Base-by-base conservation (phyloP, 164 flowering plant genomes). In the Chimonanthus praecox region DNA sequence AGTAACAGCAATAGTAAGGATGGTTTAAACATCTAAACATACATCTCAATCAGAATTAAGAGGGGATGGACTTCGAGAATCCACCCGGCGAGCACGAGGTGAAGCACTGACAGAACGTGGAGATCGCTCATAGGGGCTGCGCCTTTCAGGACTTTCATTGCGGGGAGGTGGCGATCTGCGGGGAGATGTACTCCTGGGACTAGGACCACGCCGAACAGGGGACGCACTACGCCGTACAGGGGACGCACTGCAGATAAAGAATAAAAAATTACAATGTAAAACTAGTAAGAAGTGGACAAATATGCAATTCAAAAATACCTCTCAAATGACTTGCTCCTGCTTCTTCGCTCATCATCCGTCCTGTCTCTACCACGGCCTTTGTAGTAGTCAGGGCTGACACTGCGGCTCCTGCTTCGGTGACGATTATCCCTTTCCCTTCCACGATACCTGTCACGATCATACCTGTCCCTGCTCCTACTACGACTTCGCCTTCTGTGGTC, bases 401-500 rank as follows among this genome's bases (percentile, higher is more conserved):
- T 94, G 58, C 88, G 90, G 74, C 95, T 92, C 78, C 94, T 84
- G 82, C 94, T 90, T 69, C 96, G 83, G 51, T 73, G 83, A 69
- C 83, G 92, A 79, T 75, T 73, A 49, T 86, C 90, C 67, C 90
- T 88, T 21, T 89, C 97, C 79, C 82, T 89, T 50, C 87, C 89
- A 75, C 84, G 86, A 72, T 82, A 72, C 77, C 84, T 86, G 18
- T 92, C 97, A 73, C 92, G 94, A 0, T 86, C 88, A 84, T 79
- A 80, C 75, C 91, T 83, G n/a, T 83, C 97, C 75, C 80, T 74
- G 71, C 99, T 94, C 82, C 97, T 82, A 70, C 97, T 91, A 67
- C 92, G 92, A 74, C 92, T 90, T 79, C 93, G 86, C 84, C 84
- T 82, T 62, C 86, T 77, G 76, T 74, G 50, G 65, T 79, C 87